phyloP scores from a whole-genome alignment of 1,284 basidiomycete genomes.

The Thecaphora thlaspeos region DNA sequence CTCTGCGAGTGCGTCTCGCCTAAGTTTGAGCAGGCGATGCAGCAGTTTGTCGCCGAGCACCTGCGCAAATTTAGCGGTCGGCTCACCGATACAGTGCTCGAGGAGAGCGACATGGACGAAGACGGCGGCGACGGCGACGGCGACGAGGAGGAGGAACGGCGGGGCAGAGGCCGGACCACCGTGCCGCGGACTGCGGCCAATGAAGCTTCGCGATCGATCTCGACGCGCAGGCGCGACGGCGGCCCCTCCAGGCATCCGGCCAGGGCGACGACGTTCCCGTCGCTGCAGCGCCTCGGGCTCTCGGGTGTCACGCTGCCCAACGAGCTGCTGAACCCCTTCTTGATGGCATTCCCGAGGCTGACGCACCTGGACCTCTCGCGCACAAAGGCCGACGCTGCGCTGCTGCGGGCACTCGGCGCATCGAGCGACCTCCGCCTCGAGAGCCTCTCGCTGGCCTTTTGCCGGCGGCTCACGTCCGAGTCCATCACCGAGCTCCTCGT shows the following conservation, averaged over 20 bases:
- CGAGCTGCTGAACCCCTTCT: slow-evolving; percentile 72
- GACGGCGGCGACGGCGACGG: slow-evolving; percentile 61
- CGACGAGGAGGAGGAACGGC: slow-evolving; percentile 62
- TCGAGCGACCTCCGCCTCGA: slow-evolving; percentile 69
- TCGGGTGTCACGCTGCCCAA: slow-evolving; percentile 79
- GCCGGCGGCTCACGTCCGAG: slow-evolving; percentile 76
- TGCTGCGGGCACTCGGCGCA: slow-evolving; percentile 70
- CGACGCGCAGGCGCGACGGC: slow-evolving; percentile 28
- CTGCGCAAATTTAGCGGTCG: slow-evolving; percentile 61
- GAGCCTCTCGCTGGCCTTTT: slow-evolving; percentile 83
- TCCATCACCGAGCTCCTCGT: slow-evolving; percentile 76
- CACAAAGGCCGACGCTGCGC: slow-evolving; percentile 73
- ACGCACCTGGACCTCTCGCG: slow-evolving; percentile 70
- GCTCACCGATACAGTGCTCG: slow-evolving; percentile 24
- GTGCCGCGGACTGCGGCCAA: slow-evolving; percentile 9
- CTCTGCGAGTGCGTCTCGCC: slow-evolving; percentile 90
- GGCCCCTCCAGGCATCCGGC: slow-evolving; percentile 43
- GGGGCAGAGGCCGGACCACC: slow-evolving; percentile 53
- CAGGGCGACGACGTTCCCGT: slow-evolving; percentile 65
- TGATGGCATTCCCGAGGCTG: slow-evolving; percentile 79
- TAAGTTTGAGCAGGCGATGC: slow-evolving; percentile 78
- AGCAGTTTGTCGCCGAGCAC: slow-evolving; percentile 76
- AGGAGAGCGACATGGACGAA: slow-evolving; percentile 55
- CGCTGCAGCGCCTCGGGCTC: slow-evolving; percentile 77
- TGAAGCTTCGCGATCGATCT: slow-evolving; percentile 62